phyloP scores from a whole-genome alignment of 2,329 filamentous ascomycete species.

The Monosporascus sp. region DNA sequence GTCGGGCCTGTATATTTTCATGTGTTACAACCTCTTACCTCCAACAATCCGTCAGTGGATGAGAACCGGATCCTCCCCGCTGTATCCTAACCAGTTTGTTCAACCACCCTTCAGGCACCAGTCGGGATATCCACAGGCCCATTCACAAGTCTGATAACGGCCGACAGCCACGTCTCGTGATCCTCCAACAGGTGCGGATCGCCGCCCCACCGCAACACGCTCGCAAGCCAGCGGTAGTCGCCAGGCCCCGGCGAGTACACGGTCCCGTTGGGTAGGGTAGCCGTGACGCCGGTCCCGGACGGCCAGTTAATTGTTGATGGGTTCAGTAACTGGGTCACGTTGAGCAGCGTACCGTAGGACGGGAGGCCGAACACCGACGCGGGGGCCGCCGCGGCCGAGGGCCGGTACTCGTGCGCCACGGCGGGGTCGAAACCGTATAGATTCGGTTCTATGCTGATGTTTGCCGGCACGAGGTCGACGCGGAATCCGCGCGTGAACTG shows the following conservation, averaged over 20 bases:
- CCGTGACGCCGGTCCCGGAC: constrained; percentile 7
- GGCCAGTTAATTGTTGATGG: constrained; percentile 10
- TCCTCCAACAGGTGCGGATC: constrained; percentile 5
- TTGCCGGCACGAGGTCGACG: constrained; percentile 14
- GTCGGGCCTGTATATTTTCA: too few species aligned
- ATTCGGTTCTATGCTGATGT: constrained; percentile 11
- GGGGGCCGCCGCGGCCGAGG: constrained; percentile 1
- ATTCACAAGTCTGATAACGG: constrained; percentile 9
- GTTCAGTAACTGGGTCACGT: constrained; percentile 5
- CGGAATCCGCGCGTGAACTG: constrained; percentile 11
- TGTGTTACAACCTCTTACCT: too few species aligned
- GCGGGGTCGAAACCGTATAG: constrained; percentile 14
- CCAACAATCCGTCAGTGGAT: too few species aligned
- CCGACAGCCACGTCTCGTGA: constrained; percentile 13
- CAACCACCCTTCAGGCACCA: too few species aligned
- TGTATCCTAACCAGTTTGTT: too few species aligned
- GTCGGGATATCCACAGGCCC: constrained; percentile 1
- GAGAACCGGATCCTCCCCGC: too few species aligned
- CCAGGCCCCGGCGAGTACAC: constrained; percentile 8
- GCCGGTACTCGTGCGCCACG: constrained; percentile 7
- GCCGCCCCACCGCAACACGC: constrained; percentile 14
- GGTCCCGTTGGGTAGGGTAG: constrained; percentile 5
- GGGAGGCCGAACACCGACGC: constrained; percentile 2
- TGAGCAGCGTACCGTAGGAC: constrained; percentile 9
- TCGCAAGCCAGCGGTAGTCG: constrained; percentile 12